phyloP scores from a whole-genome alignment of 2,329 filamentous ascomycete species.

The Botrytis byssoidea region DNA sequence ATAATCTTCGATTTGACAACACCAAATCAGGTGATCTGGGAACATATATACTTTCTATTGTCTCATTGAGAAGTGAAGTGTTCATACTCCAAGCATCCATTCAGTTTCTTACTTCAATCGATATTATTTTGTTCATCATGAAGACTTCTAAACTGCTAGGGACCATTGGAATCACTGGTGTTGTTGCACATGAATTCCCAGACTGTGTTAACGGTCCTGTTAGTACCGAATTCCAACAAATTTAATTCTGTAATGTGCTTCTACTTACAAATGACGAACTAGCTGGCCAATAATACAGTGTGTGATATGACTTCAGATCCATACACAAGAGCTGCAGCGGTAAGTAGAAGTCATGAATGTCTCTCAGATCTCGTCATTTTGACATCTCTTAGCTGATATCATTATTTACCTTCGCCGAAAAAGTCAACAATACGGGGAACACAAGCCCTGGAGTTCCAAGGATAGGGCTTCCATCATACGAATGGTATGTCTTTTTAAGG shows the following conservation, averaged over 20 bases:
- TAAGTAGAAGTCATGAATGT: slow-evolving; percentile 15
- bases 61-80: background rate
- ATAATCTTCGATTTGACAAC: background rate
- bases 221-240: slow-evolving; percentile 1
- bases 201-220: slow-evolving; percentile 51
- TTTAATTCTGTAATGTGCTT: background rate
- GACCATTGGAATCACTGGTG: background rate
- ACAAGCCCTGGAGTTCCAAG: slow-evolving; percentile 26
- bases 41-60: background rate
- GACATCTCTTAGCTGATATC: slow-evolving; percentile 17
- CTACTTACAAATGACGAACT: slow-evolving; percentile 36
- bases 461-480: slow-evolving; percentile 45
- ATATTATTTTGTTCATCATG: background rate
- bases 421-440: slow-evolving; percentile 24
- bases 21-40: background rate
- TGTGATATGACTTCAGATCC: slow-evolving; percentile 26
- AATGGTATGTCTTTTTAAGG: slow-evolving; percentile 42
- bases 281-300: slow-evolving; percentile 39
- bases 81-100: background rate
- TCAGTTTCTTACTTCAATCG: background rate
- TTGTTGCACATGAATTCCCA: slow-evolving; percentile 42
- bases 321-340: slow-evolving; percentile 26
- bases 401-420: slow-evolving; percentile 25
- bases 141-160: background rate
- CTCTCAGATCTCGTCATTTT: background rate